A percentile compares a stretch with the other conserved stretches of the same genome.
Conservation (phyloP, 202 grass and related monocot genomes). For the Zoysia matrella region DNA sequence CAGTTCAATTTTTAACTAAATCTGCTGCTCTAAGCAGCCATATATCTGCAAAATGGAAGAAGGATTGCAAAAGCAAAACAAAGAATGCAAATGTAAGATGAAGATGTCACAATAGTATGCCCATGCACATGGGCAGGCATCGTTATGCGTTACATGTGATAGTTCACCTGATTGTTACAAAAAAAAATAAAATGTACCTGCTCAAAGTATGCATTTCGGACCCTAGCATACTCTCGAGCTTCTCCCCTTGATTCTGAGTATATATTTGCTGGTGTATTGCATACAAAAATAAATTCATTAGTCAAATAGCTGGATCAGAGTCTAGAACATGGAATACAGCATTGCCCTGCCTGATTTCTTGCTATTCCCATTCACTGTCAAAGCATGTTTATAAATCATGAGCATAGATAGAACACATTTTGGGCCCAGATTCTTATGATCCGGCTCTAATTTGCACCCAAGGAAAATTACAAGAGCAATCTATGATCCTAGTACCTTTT, state of each 20-base stretch:
- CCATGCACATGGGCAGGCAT: neutral
- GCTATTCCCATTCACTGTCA: neutral
- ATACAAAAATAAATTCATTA: conserved; percentile 37
- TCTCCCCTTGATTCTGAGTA: conserved; percentile 43
- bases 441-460: neutral
- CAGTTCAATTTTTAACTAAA: too few species aligned
- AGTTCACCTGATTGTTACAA: neutral
- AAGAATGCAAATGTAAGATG: too few species aligned
- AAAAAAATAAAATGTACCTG: conserved; percentile 60
- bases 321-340: neutral
- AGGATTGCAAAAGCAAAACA: too few species aligned
- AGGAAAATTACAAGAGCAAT: neutral
- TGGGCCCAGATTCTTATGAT: neutral
- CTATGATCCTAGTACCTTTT: neutral
- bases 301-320: conserved; percentile 13
- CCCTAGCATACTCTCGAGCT: too few species aligned
- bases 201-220: conserved; percentile 49
- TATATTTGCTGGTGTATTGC: conserved; percentile 60
- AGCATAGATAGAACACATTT: neutral
- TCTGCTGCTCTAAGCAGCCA: too few species aligned
- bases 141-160: conserved; percentile 17
- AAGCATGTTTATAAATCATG: neutral
- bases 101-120: too few species aligned
- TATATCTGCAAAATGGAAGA: too few species aligned
- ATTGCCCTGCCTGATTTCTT: neutral